Base-by-base conservation (phyloP, 2,329 filamentous ascomycete species). In the Periconia sp. region DNA sequence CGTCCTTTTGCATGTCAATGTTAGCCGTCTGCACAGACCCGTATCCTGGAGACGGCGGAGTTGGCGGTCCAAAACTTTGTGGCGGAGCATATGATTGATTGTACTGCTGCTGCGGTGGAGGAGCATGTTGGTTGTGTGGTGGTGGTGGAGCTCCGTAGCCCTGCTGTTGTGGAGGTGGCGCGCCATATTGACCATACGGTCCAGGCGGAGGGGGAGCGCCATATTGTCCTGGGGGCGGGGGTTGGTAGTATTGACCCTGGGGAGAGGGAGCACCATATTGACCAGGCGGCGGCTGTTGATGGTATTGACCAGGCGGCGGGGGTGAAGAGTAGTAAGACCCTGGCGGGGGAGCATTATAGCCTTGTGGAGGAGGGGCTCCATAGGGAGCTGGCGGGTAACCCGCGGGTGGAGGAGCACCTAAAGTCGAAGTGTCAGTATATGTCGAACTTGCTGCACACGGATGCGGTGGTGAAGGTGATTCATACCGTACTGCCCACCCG, bases 21-120 rank as follows among this genome's bases (percentile, higher is more conserved):
- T 84, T 78, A 15, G 64, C 68, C 6, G 64, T 65, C 65, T 90
- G 88, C 13, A 85, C 84, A 0, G 88, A 82, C 2, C 85, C 85
- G 66, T 96, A 97, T 35, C 92, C 92, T 0, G 82, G 75, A 0
- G 89, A 89, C 17, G 11, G 88, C 56, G 75, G 68, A 54, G 62
- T 65, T 35, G 70, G 70, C 47, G 70, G 77, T 3, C 77, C 77
- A 27, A 58, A 67, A 30, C 58, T 64, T 40, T 58, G 55, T 11
- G 60, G 71, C 18, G 62, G 60, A 11, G 59, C 69, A 18, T 74
- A 74, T 2, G 13, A 7, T 45, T 74, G 74, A 53, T 78, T 76
- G 37, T 64, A 58, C 14, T 61, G 66, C 43, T 58, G 56, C 31
- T 64, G 64, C 10, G 54, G 62, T 13, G 66, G 68, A 40, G 62